phyloP scores from a whole-genome alignment of 805 yeast genomes.

The Grigorovia yakushimaensis region DNA sequence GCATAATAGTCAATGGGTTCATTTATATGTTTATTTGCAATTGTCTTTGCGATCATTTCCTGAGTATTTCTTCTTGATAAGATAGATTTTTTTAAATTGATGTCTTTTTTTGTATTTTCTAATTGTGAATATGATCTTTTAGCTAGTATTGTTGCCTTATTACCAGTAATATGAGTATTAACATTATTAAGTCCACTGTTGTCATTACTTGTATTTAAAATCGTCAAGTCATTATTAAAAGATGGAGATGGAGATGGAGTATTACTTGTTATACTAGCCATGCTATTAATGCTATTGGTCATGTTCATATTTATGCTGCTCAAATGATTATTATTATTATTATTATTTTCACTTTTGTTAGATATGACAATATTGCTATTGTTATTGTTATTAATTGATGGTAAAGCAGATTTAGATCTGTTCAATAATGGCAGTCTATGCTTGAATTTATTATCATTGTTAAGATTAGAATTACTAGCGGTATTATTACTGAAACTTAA shows the following conservation, averaged over 20 bases:
- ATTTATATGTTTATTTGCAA: slow-evolving; percentile 24
- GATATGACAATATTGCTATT: neutral
- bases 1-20: slow-evolving; percentile 38
- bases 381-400: neutral
- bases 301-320: neutral
- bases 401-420: slow-evolving; percentile 4
- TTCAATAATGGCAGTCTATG: slow-evolving; percentile 4
- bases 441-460: slow-evolving; percentile 4
- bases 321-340: slow-evolving; percentile 3
- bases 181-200: neutral
- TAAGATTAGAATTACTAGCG: neutral
- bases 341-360: neutral
- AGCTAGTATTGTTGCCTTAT: neutral
- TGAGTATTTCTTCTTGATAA: slow-evolving; percentile 9
- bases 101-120: neutral
- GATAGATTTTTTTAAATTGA: slow-evolving; percentile 2
- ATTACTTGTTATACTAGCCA: neutral
- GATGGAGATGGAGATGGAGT: neutral
- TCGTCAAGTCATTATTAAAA: neutral
- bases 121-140: neutral
- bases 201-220: neutral
- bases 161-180: neutral
- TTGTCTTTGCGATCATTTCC: slow-evolving; percentile 24
- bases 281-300: neutral
- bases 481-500: neutral